These are phyloP conservation scores for Vishniacozyma victoriae DNA, from an alignment of 768 basidiomycete genomes.

Conservation along the genomic window DNA sequence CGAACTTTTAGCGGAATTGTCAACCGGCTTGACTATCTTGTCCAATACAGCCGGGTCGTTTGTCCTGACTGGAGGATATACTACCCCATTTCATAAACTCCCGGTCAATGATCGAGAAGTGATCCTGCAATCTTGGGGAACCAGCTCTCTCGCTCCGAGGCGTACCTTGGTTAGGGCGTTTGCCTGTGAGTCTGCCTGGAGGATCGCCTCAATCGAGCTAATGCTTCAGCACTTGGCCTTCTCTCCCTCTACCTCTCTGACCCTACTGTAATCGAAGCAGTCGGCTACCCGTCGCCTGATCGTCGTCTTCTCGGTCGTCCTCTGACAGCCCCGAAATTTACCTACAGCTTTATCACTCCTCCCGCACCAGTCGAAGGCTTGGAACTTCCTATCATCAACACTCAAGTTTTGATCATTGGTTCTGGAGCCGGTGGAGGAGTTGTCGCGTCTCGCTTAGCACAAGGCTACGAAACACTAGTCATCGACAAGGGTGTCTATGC, in stretches of 20 bases:
- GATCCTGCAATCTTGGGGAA: constrained; percentile 2
- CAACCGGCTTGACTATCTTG: not conserved
- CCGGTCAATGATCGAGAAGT: constrained; percentile 1
- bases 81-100: not conserved
- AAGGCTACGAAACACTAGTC: constrained; percentile 18
- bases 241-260: not conserved
- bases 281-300: constrained; percentile 6
- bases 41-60: constrained; percentile 1
- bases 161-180: constrained; percentile 2
- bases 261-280: not conserved
- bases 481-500: constrained; percentile 31
- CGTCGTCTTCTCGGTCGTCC: constrained; percentile 2
- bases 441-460: constrained; percentile 16
- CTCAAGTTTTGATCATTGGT: constrained; percentile 28
- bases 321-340: constrained; percentile 1
- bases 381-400: constrained; percentile 8
- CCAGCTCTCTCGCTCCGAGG: not conserved
- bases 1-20: not conserved
- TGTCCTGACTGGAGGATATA: not conserved
- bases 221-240: constrained; percentile 2
- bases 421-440: constrained; percentile 31
- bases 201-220: not conserved
- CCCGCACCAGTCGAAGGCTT: not conserved
- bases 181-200: not conserved
- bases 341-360: constrained; percentile 5